A percentile compares a stretch with the other conserved stretches of the same genome.
These are phyloP conservation scores for Claviceps maximensis DNA, from an alignment of 2,329 filamentous ascomycete genomes.

Conservation along the genomic window DNA sequence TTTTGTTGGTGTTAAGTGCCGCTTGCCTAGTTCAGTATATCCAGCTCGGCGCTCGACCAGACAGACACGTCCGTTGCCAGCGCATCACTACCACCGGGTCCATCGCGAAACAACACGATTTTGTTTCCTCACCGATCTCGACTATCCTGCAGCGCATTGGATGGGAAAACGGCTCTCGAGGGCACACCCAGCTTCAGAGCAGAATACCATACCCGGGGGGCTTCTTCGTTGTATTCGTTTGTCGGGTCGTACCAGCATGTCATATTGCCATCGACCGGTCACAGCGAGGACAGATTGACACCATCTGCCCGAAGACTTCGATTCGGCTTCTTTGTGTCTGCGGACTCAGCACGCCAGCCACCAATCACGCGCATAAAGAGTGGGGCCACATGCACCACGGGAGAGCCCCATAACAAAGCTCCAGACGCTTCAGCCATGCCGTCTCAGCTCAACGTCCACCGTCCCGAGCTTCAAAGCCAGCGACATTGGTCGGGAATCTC, in stretches of 20 bases:
- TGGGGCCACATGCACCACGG: background rate
- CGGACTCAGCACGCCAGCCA: no score
- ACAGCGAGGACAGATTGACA: background rate
- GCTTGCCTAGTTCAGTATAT: background rate
- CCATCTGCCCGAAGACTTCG: no score
- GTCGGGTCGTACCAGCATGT: background rate
- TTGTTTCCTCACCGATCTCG: background rate
- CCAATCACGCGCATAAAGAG: constrained; percentile 3
- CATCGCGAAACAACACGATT: background rate
- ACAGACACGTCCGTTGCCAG: background rate
- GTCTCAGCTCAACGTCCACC: constrained; percentile 18
- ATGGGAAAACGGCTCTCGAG: no score
- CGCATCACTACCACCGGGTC: background rate
- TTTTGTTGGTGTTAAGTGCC: background rate
- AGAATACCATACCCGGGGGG: no score
- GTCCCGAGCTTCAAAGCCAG: constrained; percentile 26
- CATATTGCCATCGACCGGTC: background rate
- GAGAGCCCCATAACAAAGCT: background rate
- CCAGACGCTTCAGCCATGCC: constrained; percentile 5
- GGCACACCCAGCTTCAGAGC: no score
- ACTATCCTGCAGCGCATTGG: no score
- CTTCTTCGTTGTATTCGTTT: background rate
- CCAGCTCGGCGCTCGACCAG: background rate
- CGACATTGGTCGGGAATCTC: constrained; percentile 37
- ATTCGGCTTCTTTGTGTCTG: no score